phyloP scores from a whole-genome alignment of 225 moss, liverwort and hornwort species.

The Polytrichum commune region DNA sequence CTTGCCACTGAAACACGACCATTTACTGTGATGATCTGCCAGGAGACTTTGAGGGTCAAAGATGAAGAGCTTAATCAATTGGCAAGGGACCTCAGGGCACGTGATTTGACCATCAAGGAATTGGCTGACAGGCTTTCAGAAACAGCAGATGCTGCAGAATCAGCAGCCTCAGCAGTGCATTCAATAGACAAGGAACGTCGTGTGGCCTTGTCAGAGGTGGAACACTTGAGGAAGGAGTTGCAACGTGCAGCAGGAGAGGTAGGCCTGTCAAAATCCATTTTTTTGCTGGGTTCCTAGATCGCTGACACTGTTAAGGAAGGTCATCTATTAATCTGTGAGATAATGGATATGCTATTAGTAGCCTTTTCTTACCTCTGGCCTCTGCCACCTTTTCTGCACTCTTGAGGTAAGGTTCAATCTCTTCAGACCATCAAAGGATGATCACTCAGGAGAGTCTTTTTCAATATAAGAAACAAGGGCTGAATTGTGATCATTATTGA shows the following conservation, averaged over 20 bases:
- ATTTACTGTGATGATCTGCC: not conserved
- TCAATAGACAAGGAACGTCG: slow-evolving; percentile 73
- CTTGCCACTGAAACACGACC: no score
- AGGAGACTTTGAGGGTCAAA: slow-evolving; percentile 97
- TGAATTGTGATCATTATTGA: not conserved
- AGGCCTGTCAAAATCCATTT: not conserved
- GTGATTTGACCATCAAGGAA: slow-evolving; percentile 93
- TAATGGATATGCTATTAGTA: no score
- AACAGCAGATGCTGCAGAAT: slow-evolving; percentile 95
- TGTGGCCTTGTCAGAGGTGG: slow-evolving; percentile 60
- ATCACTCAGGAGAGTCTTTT: no score
- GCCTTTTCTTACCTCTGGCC: no score
- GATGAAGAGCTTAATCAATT: slow-evolving; percentile 98
- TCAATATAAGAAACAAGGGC: no score
- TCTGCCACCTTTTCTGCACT: no score
- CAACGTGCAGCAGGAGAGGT: slow-evolving; percentile 83
- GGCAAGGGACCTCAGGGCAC: slow-evolving; percentile 87
- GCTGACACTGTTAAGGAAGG: no score
- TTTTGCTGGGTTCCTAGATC: no score
- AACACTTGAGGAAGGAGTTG: slow-evolving; percentile 66
- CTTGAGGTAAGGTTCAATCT: no score
- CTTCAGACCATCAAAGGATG: no score
- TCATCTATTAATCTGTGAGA: no score
- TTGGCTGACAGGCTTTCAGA: slow-evolving; percentile 89
- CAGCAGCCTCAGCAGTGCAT: slow-evolving; percentile 82